Conservation (phyloP, 352 stramenopile genomes). For the Phytophthora nicotianae region DNA sequence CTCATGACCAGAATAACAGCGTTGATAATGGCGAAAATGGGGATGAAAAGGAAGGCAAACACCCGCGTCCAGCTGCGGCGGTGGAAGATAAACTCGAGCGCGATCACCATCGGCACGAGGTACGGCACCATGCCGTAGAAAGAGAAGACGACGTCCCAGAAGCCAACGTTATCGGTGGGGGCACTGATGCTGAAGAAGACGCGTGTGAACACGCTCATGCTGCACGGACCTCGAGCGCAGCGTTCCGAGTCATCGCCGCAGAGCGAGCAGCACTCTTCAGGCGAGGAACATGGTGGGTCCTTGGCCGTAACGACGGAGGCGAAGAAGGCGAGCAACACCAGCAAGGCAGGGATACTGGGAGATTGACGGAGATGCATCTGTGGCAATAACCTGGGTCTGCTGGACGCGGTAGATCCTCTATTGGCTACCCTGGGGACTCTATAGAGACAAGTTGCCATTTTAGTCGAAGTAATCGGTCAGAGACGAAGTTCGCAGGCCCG, state of each 20-base stretch:
- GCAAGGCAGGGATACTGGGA: not conserved
- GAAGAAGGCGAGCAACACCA: slow-evolving; percentile 10
- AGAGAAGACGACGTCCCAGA: slow-evolving; percentile 58
- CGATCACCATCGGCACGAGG: slow-evolving; percentile 44
- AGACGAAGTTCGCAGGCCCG: no score
- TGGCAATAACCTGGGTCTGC: not conserved
- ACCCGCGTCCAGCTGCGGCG: slow-evolving; percentile 51
- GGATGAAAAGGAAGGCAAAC: slow-evolving; percentile 57
- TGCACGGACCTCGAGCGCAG: slow-evolving; percentile 59
- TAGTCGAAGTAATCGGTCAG: no score
- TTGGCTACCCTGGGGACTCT: no score
- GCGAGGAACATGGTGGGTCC: slow-evolving; percentile 29
- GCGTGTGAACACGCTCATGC: slow-evolving; percentile 43
- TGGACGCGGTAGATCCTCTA: slow-evolving; percentile 3
- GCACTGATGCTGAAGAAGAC: slow-evolving; percentile 61
- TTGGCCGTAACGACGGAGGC: slow-evolving; percentile 10
- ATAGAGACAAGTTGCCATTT: no score
- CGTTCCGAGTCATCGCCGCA: slow-evolving; percentile 53
- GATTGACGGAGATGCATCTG: slow-evolving; percentile 10
- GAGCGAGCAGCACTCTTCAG: slow-evolving; percentile 50
- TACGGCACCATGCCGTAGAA: slow-evolving; percentile 69
- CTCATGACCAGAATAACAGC: slow-evolving; percentile 43
- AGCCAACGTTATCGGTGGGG: slow-evolving; percentile 36
- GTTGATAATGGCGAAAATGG: slow-evolving; percentile 54
- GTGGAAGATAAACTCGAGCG: slow-evolving; percentile 49